Evolutionary conservation across 1,284 basidiomycete species (phyloP).

Genomic region (Leccinum laetum): DNA sequence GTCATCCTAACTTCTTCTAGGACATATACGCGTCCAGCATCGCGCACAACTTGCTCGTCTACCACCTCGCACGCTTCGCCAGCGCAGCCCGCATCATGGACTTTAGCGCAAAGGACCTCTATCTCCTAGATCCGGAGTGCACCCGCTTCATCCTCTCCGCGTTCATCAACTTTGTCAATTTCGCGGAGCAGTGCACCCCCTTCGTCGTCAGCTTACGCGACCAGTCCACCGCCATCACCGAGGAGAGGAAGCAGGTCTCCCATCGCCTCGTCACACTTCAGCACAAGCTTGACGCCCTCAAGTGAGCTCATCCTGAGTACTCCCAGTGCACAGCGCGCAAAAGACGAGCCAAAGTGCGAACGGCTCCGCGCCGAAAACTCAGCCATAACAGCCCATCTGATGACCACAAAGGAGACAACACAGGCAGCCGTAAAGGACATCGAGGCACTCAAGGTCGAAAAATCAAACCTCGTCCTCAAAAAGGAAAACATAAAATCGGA

Average conservation of each 20-base stretch:
- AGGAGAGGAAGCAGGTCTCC: constrained; percentile 59
- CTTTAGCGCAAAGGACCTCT: constrained; percentile 77
- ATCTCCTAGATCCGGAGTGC: constrained; percentile 69
- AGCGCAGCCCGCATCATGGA: constrained; percentile 73
- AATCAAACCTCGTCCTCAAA: constrained; percentile 54
- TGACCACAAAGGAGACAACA: constrained; percentile 67
- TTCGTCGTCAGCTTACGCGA: constrained; percentile 63
- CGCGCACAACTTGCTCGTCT: constrained; percentile 60
- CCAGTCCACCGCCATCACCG: constrained; percentile 52
- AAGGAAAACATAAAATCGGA: constrained; percentile 66
- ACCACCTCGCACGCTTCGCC: constrained; percentile 73
- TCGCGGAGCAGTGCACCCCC: constrained; percentile 71
- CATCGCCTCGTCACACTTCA: constrained; percentile 54
- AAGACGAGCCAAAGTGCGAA: constrained; percentile 68
- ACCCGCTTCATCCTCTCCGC: constrained; percentile 80
- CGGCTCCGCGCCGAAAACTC: constrained; percentile 62
- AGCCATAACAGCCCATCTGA: constrained; percentile 59
- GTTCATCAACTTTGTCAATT: constrained; percentile 92
- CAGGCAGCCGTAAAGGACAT: constrained; percentile 54
- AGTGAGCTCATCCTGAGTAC: constrained; percentile 44
- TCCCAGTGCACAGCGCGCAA: constrained; percentile 60
- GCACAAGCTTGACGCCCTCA: constrained; percentile 56
- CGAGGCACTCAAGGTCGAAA: constrained; percentile 70
- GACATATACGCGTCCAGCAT: constrained; percentile 64
- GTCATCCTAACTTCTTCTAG: constrained; percentile 32